These are phyloP conservation scores for Sporodiniella umbellata DNA, from an alignment of 371 early-diverging fungal species.

Conservation along the genomic window DNA sequence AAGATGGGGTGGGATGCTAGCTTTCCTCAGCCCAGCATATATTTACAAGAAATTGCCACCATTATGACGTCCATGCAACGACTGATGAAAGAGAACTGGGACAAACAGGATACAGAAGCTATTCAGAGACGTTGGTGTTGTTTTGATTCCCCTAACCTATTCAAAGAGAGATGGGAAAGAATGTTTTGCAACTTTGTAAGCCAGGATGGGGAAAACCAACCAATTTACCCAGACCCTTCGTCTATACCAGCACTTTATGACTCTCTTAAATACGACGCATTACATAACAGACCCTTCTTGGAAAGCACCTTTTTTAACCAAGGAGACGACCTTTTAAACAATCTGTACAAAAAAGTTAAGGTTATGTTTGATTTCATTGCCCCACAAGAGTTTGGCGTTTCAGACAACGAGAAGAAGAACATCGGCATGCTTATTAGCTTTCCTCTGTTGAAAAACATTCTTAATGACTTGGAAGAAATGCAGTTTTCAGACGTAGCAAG, in stretches of 20 bases:
- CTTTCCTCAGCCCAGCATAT: constrained; percentile 58
- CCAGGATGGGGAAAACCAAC: constrained; percentile 2
- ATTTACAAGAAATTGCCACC: constrained; percentile 68
- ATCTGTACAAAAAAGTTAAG: constrained; percentile 79
- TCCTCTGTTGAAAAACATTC: constrained; percentile 75
- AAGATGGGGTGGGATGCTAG: constrained; percentile 53
- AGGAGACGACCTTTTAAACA: background rate
- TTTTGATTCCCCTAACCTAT: constrained; percentile 71
- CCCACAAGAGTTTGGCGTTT: constrained; percentile 91
- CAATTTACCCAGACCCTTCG: constrained; percentile 66
- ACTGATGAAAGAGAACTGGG: constrained; percentile 81
- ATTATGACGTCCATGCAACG: constrained; percentile 65
- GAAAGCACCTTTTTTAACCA: constrained; percentile 60
- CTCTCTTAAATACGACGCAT: constrained; percentile 91
- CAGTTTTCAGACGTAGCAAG: constrained; percentile 56
- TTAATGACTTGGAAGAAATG: constrained; percentile 70
- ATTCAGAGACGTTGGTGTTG: constrained; percentile 80
- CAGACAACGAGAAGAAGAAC: constrained; percentile 72
- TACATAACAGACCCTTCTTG: constrained; percentile 88
- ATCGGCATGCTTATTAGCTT: constrained; percentile 83
- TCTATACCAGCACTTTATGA: constrained; percentile 94
- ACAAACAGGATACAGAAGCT: constrained; percentile 46
- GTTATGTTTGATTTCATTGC: constrained; percentile 90
- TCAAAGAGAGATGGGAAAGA: constrained; percentile 95
- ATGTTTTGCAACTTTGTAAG: constrained; percentile 81